These are phyloP conservation scores for Lentithecium fluviatile DNA, from an alignment of 495 filamentous ascomycete species.

Conservation along the genomic window DNA sequence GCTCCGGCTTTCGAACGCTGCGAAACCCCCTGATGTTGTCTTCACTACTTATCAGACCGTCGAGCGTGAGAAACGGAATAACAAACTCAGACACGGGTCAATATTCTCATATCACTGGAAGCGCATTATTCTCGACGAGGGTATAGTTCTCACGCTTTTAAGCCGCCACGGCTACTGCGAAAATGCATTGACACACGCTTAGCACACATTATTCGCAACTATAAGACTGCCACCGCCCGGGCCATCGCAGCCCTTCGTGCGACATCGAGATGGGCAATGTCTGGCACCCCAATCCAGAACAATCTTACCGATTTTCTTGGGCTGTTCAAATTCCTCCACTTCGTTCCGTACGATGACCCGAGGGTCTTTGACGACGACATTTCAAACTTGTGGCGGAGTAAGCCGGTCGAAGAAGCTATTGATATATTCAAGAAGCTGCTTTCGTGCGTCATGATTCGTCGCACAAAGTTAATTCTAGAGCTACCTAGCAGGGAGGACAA, in stretches of 20 bases:
- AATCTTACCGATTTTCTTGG: background rate
- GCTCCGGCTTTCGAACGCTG: too few relatives aligned
- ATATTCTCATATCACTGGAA: background rate
- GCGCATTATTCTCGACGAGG: constrained; percentile 10
- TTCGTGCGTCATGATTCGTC: background rate
- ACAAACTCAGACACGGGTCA: background rate
- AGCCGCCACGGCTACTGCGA: background rate
- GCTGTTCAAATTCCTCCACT: background rate
- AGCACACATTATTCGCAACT: constrained; percentile 2
- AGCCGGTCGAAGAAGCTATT: background rate
- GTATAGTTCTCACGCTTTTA: background rate
- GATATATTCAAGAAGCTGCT: background rate
- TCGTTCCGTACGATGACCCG: background rate
- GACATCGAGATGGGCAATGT: background rate
- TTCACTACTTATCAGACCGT: constrained; percentile 2
- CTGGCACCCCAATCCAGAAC: constrained; percentile 6
- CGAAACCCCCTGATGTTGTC: background rate
- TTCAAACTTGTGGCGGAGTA: background rate
- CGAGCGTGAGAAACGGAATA: background rate
- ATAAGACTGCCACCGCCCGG: background rate
- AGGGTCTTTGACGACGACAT: background rate
- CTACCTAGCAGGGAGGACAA: background rate
- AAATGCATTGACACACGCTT: background rate
- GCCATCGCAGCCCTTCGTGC: background rate
- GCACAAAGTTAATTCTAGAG: background rate